Evolutionary conservation across 176 grass and related monocot species (phyloP).

Genomic region (Avena insularis): DNA sequence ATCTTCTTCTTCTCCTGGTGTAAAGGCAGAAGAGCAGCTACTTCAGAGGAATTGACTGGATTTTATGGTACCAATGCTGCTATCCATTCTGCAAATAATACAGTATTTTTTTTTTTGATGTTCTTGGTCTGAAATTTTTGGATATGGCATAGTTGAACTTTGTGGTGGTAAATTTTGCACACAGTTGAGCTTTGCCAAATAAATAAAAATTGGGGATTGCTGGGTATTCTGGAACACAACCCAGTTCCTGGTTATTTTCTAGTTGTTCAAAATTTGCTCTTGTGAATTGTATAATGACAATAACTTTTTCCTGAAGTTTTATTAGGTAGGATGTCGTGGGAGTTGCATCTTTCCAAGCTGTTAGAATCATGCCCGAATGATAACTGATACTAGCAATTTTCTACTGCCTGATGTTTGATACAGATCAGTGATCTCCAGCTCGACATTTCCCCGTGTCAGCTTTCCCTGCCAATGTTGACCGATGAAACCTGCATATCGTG

Average conservation of each 20-base stretch:
- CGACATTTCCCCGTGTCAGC: constrained; percentile 1
- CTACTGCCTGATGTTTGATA: constrained; percentile 24
- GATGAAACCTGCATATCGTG: constrained; percentile 40
- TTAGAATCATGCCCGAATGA: not conserved
- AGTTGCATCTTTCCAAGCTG: constrained; percentile 25
- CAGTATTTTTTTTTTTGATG: not conserved
- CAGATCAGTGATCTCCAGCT: constrained; percentile 11
- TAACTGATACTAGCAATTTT: constrained; percentile 32
- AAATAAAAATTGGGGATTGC: not conserved
- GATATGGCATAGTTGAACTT: not conserved
- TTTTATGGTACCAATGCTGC: not conserved
- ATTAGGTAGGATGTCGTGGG: not conserved
- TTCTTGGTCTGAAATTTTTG: not conserved
- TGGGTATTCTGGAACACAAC: constrained; percentile 28
- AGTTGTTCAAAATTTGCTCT: constrained; percentile 24
- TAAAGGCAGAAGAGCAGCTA: not conserved
- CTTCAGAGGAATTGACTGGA: constrained; percentile 3
- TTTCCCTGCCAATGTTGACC: constrained; percentile 7
- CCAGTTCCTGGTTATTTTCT: constrained; percentile 17
- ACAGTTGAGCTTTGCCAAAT: not conserved
- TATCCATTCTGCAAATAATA: not conserved
- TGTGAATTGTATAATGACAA: not conserved
- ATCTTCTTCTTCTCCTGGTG: not conserved
- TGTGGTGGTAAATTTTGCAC: not conserved
- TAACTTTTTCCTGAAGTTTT: not conserved